Base-by-base conservation (phyloP, 345 rosid species). In the Ricinus communis region DNA sequence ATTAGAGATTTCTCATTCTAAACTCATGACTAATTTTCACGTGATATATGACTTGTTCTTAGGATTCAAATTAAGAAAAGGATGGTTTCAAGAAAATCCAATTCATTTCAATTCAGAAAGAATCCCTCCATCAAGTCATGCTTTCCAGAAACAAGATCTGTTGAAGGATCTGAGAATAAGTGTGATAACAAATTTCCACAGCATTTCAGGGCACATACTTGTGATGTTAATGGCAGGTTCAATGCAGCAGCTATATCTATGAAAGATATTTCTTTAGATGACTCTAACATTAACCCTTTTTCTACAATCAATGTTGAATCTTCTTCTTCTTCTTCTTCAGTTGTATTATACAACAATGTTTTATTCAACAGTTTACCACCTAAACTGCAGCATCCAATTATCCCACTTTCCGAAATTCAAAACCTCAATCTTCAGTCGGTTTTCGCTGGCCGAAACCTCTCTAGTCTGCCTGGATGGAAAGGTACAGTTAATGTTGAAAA, bases 281-380 rank as follows among this genome's bases (percentile, higher is more conserved):
- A 55, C 28, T 1, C 33, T 12, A 30, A 55, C 27, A 18, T n/a
- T 21, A 62, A 63, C 12, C 67, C 33, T 4, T 15, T 43, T 63
- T 63, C 67, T 43, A 27, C 53, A 28, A 45, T 63, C 52, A 63
- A 25, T 45, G 13, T 63, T 6, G 67, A 63, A 43, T 52, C 33
- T 22, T 13, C 66, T 24, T 21, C 66, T 40, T 24, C 67, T 43
- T 27, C 67, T 45, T 45, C 67, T 14, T 27, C 36, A 30, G 40
- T 63, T 45, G 36, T 63, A 18, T 63, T 63, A 43, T 63, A 63
- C 67, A 63, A 63, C 31, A 63, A 63, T 63, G 67, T 28, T 14
- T 63, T 63, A 14, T 63, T 63, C 36, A 63, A 45, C 27, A 63
- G 49, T 43, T 25, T 41, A 13, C 67, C 67, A 41, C n/a, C 67